Percentiles rank a stretch among this genome's conserved stretches.
phyloP scores from a whole-genome alignment of 257 asterid genomes.

The Thymus mandschuricus region DNA sequence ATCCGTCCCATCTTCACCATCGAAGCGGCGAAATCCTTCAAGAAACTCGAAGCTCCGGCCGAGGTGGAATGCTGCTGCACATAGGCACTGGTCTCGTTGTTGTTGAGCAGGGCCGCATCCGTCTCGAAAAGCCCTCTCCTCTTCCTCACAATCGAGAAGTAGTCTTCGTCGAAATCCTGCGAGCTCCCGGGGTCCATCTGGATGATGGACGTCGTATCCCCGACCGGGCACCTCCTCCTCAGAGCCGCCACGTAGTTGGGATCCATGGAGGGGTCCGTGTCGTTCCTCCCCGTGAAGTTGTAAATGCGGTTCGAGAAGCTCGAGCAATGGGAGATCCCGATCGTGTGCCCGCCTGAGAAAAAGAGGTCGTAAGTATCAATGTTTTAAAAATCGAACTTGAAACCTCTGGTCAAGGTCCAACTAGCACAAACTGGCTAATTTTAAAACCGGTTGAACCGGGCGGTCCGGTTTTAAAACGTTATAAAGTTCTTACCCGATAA shows the following conservation, averaged over 20 bases:
- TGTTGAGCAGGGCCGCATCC: slow-evolving; percentile 49
- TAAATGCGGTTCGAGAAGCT: slow-evolving; percentile 48
- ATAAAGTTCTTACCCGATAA: slow-evolving; percentile 42
- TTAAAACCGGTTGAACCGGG: no score
- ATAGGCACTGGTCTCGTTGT: slow-evolving; percentile 36
- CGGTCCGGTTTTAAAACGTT: no score
- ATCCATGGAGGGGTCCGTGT: slow-evolving; percentile 58
- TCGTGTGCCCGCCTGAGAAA: slow-evolving; percentile 52
- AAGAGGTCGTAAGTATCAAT: background rate
- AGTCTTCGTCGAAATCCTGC: slow-evolving; percentile 39
- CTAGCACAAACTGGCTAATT: no score
- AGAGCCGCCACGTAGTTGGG: slow-evolving; percentile 35
- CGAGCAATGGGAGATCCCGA: slow-evolving; percentile 56
- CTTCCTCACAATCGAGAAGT: slow-evolving; percentile 29
- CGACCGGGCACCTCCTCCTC: slow-evolving; percentile 36
- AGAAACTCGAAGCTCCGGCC: slow-evolving; percentile 20
- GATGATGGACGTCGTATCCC: slow-evolving; percentile 34
- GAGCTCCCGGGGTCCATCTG: slow-evolving; percentile 63
- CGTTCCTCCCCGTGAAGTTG: slow-evolving; percentile 61
- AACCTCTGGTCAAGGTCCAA: no score
- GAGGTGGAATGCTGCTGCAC: slow-evolving; percentile 34
- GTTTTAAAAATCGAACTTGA: no score
- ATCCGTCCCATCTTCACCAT: slow-evolving; percentile 56
- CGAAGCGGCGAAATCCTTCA: slow-evolving; percentile 44
- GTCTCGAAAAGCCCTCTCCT: slow-evolving; percentile 51